These are phyloP conservation scores for Penicillium chermesinum DNA, from an alignment of 495 filamentous ascomycete species.

Conservation along the genomic window DNA sequence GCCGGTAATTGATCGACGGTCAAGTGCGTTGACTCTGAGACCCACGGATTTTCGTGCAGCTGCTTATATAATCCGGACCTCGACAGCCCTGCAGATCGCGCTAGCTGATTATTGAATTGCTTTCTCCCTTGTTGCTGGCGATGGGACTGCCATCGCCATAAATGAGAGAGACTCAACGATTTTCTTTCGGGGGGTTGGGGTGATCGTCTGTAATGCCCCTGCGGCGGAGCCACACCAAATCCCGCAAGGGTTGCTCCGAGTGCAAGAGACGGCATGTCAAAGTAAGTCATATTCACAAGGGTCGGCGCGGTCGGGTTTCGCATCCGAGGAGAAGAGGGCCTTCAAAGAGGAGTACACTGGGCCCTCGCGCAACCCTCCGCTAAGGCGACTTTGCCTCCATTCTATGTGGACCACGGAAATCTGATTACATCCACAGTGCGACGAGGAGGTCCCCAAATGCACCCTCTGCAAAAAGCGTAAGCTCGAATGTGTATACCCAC, in stretches of 20 bases:
- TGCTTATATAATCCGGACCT: neutral
- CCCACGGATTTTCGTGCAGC: neutral
- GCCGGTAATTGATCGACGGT: neutral
- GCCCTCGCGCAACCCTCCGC: neutral
- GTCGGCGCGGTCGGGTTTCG: no score
- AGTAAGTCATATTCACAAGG: conserved; percentile 11
- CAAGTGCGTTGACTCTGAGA: neutral
- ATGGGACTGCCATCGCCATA: neutral
- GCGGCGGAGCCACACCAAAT: conserved; percentile 34
- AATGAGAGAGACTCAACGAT: neutral
- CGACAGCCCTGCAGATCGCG: neutral
- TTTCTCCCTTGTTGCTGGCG: neutral
- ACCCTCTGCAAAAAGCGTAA: conserved; percentile 34
- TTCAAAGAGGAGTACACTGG: no score
- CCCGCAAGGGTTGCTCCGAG: conserved; percentile 34
- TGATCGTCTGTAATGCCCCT: conserved; percentile 17
- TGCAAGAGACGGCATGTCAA: conserved; percentile 40
- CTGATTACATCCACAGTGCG: conserved; percentile 25
- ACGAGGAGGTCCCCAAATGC: conserved; percentile 33
- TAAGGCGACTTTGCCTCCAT: neutral
- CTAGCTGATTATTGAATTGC: no score
- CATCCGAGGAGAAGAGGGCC: no score
- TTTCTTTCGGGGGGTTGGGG: neutral
- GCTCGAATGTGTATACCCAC: conserved; percentile 35
- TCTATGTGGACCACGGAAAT: neutral